A percentile compares a stretch with the other conserved stretches of the same genome.
Evolutionary conservation across 331 rosid species (phyloP).

Genomic region (Pyrus hybrid): DNA sequence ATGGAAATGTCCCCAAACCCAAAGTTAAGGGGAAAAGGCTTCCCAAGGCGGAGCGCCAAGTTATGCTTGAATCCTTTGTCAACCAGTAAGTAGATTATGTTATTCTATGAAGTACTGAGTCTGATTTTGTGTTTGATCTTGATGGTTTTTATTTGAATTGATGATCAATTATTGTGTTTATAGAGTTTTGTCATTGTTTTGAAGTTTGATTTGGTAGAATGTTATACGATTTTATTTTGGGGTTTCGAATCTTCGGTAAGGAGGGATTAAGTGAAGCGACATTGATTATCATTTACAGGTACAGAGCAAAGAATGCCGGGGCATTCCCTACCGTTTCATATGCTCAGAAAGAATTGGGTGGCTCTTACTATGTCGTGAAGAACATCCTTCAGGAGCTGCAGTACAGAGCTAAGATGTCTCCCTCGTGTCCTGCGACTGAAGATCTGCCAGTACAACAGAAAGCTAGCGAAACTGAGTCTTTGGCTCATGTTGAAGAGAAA

Average conservation of each 20-base stretch:
- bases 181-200: background rate
- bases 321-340: conserved; percentile 27
- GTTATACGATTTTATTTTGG: background rate
- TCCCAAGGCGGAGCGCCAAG: conserved; percentile 38
- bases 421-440: background rate
- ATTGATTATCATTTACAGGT: conserved; percentile 27
- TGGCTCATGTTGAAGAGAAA: conserved; percentile 5
- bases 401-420: conserved; percentile 23
- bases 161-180: background rate
- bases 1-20: background rate
- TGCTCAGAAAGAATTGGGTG: conserved; percentile 47
- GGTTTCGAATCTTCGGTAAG: background rate
- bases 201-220: background rate
- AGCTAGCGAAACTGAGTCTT: background rate
- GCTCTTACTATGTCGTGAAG: conserved; percentile 41
- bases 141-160: background rate
- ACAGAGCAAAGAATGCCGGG: conserved; percentile 52
- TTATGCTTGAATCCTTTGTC: conserved; percentile 54
- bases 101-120: background rate
- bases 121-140: background rate
- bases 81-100: conserved; percentile 27
- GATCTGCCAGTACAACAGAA: conserved; percentile 7
- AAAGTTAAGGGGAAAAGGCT: conserved; percentile 17
- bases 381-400: conserved; percentile 48
- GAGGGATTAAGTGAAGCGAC: background rate